phyloP scores from a whole-genome alignment of 2,329 filamentous ascomycete species.

The Trichophyton simii region DNA sequence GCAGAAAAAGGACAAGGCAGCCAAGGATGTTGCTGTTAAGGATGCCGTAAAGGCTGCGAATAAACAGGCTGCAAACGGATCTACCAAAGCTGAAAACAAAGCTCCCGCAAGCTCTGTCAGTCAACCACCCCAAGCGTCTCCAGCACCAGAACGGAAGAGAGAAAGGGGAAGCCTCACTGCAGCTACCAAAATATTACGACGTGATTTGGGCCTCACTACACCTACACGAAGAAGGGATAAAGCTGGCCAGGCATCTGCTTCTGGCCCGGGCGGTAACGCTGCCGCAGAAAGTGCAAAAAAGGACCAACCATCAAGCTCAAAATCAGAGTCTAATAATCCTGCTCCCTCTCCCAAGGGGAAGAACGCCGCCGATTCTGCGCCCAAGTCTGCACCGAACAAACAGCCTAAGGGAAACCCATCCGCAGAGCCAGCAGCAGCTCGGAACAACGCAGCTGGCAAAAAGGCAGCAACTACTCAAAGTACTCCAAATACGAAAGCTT shows the following conservation, averaged over 20 bases:
- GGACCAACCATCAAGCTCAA: not conserved
- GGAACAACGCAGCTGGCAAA: constrained; percentile 7
- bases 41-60: constrained; percentile 49
- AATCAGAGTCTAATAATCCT: constrained; percentile 5
- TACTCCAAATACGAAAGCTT: not conserved
- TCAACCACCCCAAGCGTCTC: not conserved
- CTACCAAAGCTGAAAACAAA: constrained; percentile 15
- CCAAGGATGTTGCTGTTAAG: constrained; percentile 49
- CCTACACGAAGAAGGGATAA: constrained; percentile 30
- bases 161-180: constrained; percentile 38
- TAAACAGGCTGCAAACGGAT: constrained; percentile 28
- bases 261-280: not conserved
- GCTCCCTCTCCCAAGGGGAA: not conserved
- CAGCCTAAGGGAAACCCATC: constrained; percentile 7
- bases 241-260: constrained; percentile 9
- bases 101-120: constrained; percentile 6
- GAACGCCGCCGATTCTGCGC: constrained; percentile 6
- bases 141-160: constrained; percentile 36
- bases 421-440: constrained; percentile 10
- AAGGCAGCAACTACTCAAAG: constrained; percentile 15
- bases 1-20: constrained; percentile 40
- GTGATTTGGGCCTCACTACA: constrained; percentile 45
- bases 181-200: constrained; percentile 48
- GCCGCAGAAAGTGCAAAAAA: constrained; percentile 12
- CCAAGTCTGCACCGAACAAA: constrained; percentile 8